Conservation (phyloP, 73 alveolate genomes). For the Stentor coeruleus region DNA sequence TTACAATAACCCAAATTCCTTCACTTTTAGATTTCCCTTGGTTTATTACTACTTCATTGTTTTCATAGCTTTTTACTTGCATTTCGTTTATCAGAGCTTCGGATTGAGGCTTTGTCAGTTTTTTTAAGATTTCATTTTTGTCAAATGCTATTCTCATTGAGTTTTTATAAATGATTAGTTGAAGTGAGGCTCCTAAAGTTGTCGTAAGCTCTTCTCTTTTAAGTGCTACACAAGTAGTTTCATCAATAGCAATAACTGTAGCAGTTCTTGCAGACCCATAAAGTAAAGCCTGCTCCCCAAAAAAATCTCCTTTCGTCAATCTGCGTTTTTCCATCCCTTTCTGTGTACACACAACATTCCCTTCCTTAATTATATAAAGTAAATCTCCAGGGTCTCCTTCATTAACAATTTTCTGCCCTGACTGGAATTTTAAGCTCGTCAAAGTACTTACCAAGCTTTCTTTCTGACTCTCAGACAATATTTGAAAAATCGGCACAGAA, state of each 20-base stretch:
- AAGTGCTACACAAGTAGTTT: too few relatives aligned
- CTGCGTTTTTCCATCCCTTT: slow-evolving; percentile 36
- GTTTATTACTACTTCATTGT: not conserved
- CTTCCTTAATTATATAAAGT: slow-evolving; percentile 27
- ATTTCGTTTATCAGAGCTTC: not conserved
- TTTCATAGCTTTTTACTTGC: too few relatives aligned
- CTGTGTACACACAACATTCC: slow-evolving; percentile 45
- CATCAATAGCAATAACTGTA: slow-evolving; percentile 33
- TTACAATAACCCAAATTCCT: not conserved
- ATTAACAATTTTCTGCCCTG: not conserved
- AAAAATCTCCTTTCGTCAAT: slow-evolving; percentile 56
- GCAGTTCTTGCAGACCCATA: slow-evolving; percentile 51
- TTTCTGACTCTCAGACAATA: not conserved
- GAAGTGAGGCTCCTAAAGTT: not conserved
- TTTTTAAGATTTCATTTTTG: not conserved
- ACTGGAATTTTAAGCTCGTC: not conserved
- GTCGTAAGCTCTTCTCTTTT: not conserved
- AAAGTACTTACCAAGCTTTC: not conserved
- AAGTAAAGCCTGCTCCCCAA: slow-evolving; percentile 61
- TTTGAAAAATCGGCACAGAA: slow-evolving; percentile 26
- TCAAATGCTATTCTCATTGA: not conserved
- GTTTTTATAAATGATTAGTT: not conserved
- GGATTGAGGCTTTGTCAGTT: not conserved
- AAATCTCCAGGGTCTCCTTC: slow-evolving; percentile 17
- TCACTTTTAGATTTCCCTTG: not conserved